phyloP scores from a whole-genome alignment of 768 basidiomycete genomes.

The Naematelia encephala region DNA sequence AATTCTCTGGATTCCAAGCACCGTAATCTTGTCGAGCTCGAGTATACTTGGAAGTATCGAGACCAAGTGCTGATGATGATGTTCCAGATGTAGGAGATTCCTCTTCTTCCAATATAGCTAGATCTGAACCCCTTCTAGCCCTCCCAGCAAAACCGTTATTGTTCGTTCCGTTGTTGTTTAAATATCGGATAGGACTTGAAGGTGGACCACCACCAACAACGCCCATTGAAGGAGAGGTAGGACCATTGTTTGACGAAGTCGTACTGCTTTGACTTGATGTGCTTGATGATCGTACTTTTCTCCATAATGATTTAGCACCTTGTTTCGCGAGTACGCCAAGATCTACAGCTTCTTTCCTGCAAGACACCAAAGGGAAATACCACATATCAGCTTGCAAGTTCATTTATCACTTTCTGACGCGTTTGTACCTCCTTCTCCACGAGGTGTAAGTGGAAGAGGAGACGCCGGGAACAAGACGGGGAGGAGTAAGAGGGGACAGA shows the following conservation, averaged over 20 bases:
- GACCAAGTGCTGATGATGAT: background rate
- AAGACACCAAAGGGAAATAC: too few species aligned
- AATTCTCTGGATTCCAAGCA: too few species aligned
- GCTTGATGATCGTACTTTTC: conserved; percentile 28
- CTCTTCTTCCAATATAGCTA: background rate
- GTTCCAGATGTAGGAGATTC: background rate
- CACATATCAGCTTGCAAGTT: too few species aligned
- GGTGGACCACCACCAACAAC: background rate
- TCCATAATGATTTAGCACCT: conserved; percentile 42
- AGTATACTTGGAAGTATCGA: too few species aligned
- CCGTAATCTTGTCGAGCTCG: too few species aligned
- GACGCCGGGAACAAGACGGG: background rate
- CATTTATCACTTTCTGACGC: too few species aligned
- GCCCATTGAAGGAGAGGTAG: too few species aligned
- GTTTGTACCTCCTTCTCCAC: too few species aligned
- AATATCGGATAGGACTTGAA: background rate
- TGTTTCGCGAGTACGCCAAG: conserved; percentile 36
- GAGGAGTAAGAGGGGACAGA: background rate
- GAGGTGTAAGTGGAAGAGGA: conserved; percentile 10
- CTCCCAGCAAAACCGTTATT: background rate
- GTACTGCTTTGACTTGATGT: background rate
- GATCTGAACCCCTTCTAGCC: background rate
- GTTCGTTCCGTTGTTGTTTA: background rate
- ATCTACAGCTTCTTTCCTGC: conserved; percentile 28
- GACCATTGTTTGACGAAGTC: background rate